Evolutionary conservation across 225 moss, liverwort and hornwort genomes (phyloP).

Genomic region (Polytrichum formosum): DNA sequence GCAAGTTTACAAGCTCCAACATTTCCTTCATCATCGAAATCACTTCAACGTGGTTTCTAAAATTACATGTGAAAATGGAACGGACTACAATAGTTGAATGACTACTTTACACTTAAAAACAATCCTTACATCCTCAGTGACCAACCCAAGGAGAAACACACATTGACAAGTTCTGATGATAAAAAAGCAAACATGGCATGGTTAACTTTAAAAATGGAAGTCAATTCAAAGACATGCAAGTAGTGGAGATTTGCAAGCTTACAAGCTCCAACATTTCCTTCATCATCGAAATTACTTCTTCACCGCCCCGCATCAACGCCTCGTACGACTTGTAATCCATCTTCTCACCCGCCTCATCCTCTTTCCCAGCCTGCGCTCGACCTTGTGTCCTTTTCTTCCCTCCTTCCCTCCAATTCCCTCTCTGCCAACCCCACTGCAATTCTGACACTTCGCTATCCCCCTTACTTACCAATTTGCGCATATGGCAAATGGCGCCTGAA

Average conservation of each 20-base stretch:
- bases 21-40: conserved; percentile 72
- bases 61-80: too few relatives aligned
- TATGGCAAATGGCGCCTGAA: too few relatives aligned
- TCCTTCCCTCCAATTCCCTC: not conserved
- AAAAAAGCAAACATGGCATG: too few relatives aligned
- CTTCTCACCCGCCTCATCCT: conserved; percentile 33
- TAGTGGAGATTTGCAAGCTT: conserved; percentile 6
- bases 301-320: conserved; percentile 85
- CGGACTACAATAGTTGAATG: too few relatives aligned
- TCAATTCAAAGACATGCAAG: too few relatives aligned
- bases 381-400: not conserved
- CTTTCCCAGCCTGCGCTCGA: conserved; percentile 16
- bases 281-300: conserved; percentile 73
- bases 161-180: too few relatives aligned
- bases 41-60: conserved; percentile 41
- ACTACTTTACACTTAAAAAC: too few relatives aligned
- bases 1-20: conserved; percentile 61
- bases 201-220: too few relatives aligned
- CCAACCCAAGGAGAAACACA: too few relatives aligned
- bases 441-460: too few relatives aligned
- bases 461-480: too few relatives aligned
- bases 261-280: conserved; percentile 86
- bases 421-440: not conserved
- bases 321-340: conserved; percentile 79
- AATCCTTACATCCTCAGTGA: too few relatives aligned